phyloP scores from a whole-genome alignment of 2,329 filamentous ascomycete species.

The Cryphonectria radicalis region DNA sequence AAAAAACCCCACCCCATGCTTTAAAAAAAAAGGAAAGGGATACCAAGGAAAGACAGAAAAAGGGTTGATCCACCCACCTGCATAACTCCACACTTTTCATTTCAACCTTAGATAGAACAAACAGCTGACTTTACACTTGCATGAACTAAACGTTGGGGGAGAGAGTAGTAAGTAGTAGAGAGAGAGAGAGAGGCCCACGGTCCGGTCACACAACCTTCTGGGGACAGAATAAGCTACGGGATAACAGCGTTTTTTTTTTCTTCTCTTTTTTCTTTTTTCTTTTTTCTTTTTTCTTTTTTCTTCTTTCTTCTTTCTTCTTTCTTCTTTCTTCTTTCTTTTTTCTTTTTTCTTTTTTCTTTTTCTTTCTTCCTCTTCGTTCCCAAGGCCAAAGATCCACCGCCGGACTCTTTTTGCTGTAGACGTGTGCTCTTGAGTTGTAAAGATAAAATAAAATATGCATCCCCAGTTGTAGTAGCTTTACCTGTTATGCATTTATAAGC shows the following conservation, averaged over 20 bases:
- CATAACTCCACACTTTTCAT: constrained; percentile 10
- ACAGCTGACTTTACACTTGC: not conserved
- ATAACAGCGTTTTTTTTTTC: not conserved
- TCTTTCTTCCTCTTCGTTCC: too few species aligned
- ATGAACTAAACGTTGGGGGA: not conserved
- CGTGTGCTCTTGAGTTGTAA: too few species aligned
- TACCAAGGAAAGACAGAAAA: not conserved
- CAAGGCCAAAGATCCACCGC: too few species aligned
- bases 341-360: too few species aligned
- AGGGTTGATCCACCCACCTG: not conserved
- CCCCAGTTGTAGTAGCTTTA: too few species aligned
- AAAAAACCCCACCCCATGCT: too few species aligned
- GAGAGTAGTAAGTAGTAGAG: not conserved
- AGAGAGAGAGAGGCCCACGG: not conserved
- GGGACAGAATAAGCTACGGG: not conserved
- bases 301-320: too few species aligned
- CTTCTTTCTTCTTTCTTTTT: too few species aligned
- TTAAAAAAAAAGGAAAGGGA: not conserved
- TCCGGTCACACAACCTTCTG: not conserved
- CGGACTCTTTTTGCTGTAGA: too few species aligned
- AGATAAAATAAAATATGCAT: too few species aligned
- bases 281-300: too few species aligned
- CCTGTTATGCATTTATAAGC: not conserved
- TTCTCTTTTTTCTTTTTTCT: too few species aligned
- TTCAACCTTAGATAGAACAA: not conserved